phyloP scores from a whole-genome alignment of 345 rosid genomes.

The Acer campestre region DNA sequence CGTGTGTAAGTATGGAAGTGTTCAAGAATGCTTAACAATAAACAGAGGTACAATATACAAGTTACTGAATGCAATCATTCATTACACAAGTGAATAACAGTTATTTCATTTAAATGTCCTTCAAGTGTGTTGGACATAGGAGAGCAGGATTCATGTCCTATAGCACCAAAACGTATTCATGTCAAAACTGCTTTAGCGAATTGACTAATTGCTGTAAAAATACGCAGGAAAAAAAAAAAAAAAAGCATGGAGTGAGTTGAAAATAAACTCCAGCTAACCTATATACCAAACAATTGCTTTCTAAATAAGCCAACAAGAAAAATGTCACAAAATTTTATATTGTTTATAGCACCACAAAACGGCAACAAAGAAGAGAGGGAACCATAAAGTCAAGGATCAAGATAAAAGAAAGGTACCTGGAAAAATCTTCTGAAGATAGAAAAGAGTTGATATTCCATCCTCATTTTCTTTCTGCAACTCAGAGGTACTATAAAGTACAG shows the following conservation, averaged over 20 bases:
- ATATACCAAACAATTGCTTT: background rate
- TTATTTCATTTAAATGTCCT: background rate
- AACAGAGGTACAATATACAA: background rate
- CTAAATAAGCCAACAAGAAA: background rate
- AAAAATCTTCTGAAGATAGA: conserved; percentile 98
- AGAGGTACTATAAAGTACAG: conserved; percentile 89
- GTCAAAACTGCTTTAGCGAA: background rate
- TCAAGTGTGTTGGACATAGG: background rate
- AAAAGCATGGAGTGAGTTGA: background rate
- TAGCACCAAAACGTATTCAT: background rate
- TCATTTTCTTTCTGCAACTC: conserved; percentile 93
- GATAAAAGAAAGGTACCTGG: conserved; percentile 59
- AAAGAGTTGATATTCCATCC: conserved; percentile 96
- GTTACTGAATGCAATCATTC: background rate
- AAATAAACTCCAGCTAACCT: background rate
- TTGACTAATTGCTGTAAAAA: background rate
- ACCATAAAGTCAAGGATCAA: conserved; percentile 13
- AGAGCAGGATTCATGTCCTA: background rate
- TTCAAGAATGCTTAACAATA: background rate
- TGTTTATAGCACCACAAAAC: background rate
- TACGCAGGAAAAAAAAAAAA: background rate
- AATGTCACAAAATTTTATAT: background rate
- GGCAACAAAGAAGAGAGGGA: background rate
- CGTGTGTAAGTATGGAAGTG: background rate
- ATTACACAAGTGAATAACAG: background rate